Evolutionary conservation across 305 asterid species (phyloP).

Genomic region (Fraxinus latifolia): DNA sequence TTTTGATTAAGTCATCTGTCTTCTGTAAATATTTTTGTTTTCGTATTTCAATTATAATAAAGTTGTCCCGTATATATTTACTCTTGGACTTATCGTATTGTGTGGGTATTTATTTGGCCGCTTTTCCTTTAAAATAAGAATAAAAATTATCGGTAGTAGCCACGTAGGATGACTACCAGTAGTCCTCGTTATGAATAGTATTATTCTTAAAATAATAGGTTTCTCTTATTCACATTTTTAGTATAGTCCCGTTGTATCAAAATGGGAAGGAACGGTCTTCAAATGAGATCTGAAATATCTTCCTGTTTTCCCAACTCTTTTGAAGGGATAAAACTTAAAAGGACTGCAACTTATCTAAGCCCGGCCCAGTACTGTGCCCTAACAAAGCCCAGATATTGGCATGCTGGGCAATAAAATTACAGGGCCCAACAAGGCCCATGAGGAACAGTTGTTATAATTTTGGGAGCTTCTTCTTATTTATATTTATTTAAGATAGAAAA

Average conservation of each 20-base stretch:
- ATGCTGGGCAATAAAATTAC: background rate
- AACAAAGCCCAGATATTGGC: background rate
- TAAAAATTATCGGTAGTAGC: no score
- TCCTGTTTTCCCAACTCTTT: background rate
- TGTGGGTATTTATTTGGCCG: background rate
- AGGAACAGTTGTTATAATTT: no score
- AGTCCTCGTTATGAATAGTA: no score
- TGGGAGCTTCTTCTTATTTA: background rate
- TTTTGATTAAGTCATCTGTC: background rate
- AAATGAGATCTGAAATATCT: background rate
- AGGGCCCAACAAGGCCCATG: no score
- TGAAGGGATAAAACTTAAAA: no score
- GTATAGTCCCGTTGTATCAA: background rate
- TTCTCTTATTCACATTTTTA: background rate
- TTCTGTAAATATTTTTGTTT: background rate
- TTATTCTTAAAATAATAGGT: no score
- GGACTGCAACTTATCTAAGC: background rate
- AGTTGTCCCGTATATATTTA: background rate
- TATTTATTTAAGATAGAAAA: background rate
- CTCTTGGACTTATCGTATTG: background rate
- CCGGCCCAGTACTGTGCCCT: background rate
- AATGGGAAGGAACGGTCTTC: background rate
- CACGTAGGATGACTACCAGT: no score
- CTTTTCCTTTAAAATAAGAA: background rate
- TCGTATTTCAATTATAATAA: background rate